phyloP scores from a whole-genome alignment of 805 yeast genomes.

The Ogataea nitratoaversa region DNA sequence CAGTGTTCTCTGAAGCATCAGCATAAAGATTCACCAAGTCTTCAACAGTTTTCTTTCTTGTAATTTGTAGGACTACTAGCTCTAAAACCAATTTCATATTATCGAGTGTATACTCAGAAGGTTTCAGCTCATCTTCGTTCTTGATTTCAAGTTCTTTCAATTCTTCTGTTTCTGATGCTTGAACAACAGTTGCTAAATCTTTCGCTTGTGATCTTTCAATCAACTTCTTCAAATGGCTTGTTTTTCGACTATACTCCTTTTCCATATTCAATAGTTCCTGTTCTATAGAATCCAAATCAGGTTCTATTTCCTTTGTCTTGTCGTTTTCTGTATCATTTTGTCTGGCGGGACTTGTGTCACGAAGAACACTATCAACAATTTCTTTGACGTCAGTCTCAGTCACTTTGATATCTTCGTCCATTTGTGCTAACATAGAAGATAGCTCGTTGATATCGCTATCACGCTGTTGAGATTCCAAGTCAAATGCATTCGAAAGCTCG shows the following conservation, averaged over 20 bases:
- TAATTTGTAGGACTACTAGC: conserved; percentile 50
- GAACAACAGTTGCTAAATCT: conserved; percentile 40
- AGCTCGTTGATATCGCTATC: conserved; percentile 33
- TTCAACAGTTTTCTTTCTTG: conserved; percentile 51
- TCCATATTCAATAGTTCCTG: conserved; percentile 15
- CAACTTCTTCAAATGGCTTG: conserved; percentile 19
- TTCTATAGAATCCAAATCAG: conserved; percentile 8
- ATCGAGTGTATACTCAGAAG: conserved; percentile 21
- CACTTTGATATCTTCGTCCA: conserved; percentile 31
- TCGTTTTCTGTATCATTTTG: conserved; percentile 8
- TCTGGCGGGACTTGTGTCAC: conserved; percentile 12
- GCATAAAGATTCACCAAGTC: conserved; percentile 34
- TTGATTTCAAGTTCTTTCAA: conserved; percentile 12
- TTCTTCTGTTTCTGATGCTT: conserved; percentile 30
- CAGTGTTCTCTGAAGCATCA: conserved; percentile 41
- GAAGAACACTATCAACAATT: conserved; percentile 32
- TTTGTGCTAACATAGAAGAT: conserved; percentile 23
- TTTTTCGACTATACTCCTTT: conserved; percentile 17
- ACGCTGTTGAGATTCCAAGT: conserved; percentile 43
- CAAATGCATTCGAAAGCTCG: conserved; percentile 48
- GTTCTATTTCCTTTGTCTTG: conserved; percentile 19
- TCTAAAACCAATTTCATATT: conserved; percentile 31
- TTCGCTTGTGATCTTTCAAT: conserved; percentile 42
- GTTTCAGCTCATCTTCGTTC: conserved; percentile 16
- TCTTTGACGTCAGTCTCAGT: conserved; percentile 28